phyloP scores from a whole-genome alignment of 345 rosid genomes.

The Linum usitatissimum region DNA sequence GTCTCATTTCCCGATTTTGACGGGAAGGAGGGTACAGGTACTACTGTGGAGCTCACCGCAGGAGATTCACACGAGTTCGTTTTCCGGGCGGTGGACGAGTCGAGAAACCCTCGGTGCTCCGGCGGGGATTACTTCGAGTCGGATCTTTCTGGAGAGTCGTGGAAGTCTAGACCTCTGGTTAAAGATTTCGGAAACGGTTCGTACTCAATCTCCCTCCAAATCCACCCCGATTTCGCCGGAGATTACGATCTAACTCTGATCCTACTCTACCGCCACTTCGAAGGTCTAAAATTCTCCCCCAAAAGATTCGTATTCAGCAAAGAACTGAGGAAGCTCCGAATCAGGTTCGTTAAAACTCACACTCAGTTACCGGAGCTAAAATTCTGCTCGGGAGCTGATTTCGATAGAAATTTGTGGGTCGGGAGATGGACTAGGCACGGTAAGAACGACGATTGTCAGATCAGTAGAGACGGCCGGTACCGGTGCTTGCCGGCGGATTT shows the following conservation, averaged over 20 bases:
- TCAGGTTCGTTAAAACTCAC: conserved; percentile 34
- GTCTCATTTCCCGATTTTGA: conserved; percentile 51
- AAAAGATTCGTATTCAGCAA: conserved; percentile 45
- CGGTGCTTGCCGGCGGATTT: conserved; percentile 52
- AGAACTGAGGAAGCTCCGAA: conserved; percentile 32
- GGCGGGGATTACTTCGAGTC: conserved; percentile 92
- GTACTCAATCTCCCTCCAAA: conserved; percentile 61
- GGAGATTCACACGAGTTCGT: conserved; percentile 55
- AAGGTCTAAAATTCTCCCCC: conserved; percentile 67
- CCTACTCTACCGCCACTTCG: conserved; percentile 63
- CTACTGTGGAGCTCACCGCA: conserved; percentile 36
- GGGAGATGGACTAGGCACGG: conserved; percentile 94
- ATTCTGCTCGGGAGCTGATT: conserved; percentile 50
- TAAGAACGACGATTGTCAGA: conserved; percentile 46
- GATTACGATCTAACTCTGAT: conserved; percentile 56
- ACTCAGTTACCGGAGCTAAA: conserved; percentile 37
- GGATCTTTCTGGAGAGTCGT: conserved; percentile 72
- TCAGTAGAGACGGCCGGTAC: conserved; percentile 65
- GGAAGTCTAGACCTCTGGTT: conserved; percentile 80
- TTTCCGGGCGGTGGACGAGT: conserved; percentile 54
- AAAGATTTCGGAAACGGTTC: conserved; percentile 75
- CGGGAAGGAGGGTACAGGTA: conserved; percentile 20
- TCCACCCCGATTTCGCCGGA: conserved; percentile 83
- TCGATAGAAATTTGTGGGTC: conserved; percentile 53
- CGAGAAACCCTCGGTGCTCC: conserved; percentile 37